phyloP scores from a whole-genome alignment of 2,329 filamentous ascomycete species.

The Fusarium continuum region DNA sequence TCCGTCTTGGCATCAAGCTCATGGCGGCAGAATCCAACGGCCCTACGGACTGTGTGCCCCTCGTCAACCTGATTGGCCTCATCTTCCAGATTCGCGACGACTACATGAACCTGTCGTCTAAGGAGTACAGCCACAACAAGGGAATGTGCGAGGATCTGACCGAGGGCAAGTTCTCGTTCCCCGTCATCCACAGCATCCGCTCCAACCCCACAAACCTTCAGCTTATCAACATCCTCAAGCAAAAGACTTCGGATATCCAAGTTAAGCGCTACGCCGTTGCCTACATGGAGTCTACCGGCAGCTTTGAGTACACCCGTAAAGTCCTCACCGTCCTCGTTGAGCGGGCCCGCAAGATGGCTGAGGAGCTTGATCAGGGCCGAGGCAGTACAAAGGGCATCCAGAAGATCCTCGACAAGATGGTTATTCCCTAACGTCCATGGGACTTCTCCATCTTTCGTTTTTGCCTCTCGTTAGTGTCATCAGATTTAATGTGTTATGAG shows the following conservation, averaged over 20 bases:
- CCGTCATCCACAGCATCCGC: slow-evolving; percentile 92
- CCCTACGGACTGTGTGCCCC: slow-evolving; percentile 76
- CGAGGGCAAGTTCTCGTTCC: slow-evolving; percentile 97
- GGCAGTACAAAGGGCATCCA: slow-evolving; percentile 67
- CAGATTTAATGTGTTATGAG: slow-evolving; percentile 38
- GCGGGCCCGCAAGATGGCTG: slow-evolving; percentile 69
- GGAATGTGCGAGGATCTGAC: slow-evolving; percentile 95
- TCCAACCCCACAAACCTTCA: slow-evolving; percentile 77
- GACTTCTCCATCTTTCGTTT: background rate
- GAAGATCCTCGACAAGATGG: slow-evolving; percentile 75
- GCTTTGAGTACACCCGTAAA: slow-evolving; percentile 83
- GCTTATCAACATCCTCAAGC: slow-evolving; percentile 90
- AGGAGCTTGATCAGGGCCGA: slow-evolving; percentile 70
- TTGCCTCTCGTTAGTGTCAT: slow-evolving; percentile 6
- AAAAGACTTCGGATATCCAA: slow-evolving; percentile 85
- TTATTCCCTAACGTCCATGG: slow-evolving; percentile 35
- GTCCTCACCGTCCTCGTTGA: slow-evolving; percentile 72
- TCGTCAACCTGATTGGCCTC: slow-evolving; percentile 85
- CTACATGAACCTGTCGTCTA: slow-evolving; percentile 84
- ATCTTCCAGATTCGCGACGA: slow-evolving; percentile 94
- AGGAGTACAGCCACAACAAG: slow-evolving; percentile 87
- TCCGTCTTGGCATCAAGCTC: slow-evolving; percentile 83
- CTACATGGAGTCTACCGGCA: slow-evolving; percentile 91
- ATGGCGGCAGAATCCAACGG: slow-evolving; percentile 79
- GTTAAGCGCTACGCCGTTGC: slow-evolving; percentile 90